Evolutionary conservation across 2,329 filamentous ascomycete species (phyloP), one percentile per base, ranked within the genome.

Genomic region (Fusarium mexicanum): DNA sequence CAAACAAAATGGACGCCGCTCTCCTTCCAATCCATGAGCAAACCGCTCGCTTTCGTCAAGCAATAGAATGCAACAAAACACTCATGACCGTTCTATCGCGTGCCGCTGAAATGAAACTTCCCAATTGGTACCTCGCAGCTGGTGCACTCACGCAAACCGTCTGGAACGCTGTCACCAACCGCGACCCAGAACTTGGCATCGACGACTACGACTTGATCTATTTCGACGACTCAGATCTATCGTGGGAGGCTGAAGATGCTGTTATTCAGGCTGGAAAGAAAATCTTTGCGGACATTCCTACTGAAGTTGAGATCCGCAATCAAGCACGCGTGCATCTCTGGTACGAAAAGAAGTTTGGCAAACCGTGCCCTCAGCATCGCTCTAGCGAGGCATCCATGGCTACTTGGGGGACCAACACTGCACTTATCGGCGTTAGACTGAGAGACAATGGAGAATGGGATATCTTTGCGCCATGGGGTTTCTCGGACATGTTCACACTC

Each of bases 311-410:
- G 66, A 83, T 84, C 20, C 79, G 82, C 20, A 84, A 84, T 44
- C 82, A 84, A 58, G 82, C 82, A 6, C 78, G 82, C 14, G 82
- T 84, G 17, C 82, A 84, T 47, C 69, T 84, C 1, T 84, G 82
- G 82, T 84, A 83, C 26, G 73, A 72, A 55, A 46, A 77, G 38
- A 81, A 80, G 44, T 81, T 80, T 20, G 80, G 82, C 10, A 65
- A 71, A 0, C 71, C 77, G 4, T 83, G 81, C 33, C 72, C 82
- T 2, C 72, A 71, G 17, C 81, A 83, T 20, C 47, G 46, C 17
- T 81, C 79, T 1, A 76, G 77, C 1, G 82, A 84, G 38, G 78
- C 74, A 2, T 81, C 80, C 0, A 84, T 84, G 53, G 75, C 77
- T 26, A 70, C 79, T 1, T 84, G 81, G 81, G 79, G 82, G 20